A percentile compares a stretch with the other conserved stretches of the same genome.
These are phyloP conservation scores for Aechmea fasciata DNA, from an alignment of 176 grass and related monocot genomes.

Conservation along the genomic window DNA sequence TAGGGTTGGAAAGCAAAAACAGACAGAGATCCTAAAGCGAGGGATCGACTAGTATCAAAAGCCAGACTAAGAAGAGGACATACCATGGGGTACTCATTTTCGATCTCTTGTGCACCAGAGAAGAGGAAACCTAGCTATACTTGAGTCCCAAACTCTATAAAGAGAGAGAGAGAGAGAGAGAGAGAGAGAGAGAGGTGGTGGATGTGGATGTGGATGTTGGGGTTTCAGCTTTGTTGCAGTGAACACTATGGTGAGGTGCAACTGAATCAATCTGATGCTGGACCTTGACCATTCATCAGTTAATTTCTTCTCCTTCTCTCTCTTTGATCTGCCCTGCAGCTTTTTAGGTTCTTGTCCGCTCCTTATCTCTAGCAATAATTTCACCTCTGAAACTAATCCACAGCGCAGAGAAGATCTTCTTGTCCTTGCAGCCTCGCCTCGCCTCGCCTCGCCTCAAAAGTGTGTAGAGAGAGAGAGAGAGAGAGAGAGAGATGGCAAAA, in stretches of 20 bases:
- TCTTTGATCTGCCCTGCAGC: neutral
- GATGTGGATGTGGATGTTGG: neutral
- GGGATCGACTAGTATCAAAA: neutral
- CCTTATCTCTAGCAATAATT: slow-evolving; percentile 1
- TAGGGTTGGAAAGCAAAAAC: neutral
- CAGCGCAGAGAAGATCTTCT: slow-evolving; percentile 5
- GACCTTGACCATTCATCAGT: slow-evolving; percentile 24
- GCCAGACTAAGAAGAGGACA: neutral
- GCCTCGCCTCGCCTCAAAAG: neutral
- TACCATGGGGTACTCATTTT: neutral
- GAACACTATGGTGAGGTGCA: neutral
- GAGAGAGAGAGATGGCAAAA: slow-evolving; percentile 4
- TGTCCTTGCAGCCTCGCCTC: neutral
- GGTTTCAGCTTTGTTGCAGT: neutral
- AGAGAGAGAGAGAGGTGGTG: neutral
- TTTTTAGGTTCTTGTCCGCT: slow-evolving; percentile 2
- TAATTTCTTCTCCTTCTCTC: slow-evolving; percentile 5
- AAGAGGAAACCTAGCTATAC: neutral
- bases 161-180: too few species aligned
- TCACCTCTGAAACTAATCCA: slow-evolving; percentile 8
- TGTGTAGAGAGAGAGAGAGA: neutral
- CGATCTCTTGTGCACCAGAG: neutral
- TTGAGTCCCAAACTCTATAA: too few species aligned
- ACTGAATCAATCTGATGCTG: slow-evolving; percentile 20
- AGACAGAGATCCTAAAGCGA: neutral